phyloP scores from a whole-genome alignment of 768 basidiomycete genomes.

The Pleurotus salmoneostramineus region DNA sequence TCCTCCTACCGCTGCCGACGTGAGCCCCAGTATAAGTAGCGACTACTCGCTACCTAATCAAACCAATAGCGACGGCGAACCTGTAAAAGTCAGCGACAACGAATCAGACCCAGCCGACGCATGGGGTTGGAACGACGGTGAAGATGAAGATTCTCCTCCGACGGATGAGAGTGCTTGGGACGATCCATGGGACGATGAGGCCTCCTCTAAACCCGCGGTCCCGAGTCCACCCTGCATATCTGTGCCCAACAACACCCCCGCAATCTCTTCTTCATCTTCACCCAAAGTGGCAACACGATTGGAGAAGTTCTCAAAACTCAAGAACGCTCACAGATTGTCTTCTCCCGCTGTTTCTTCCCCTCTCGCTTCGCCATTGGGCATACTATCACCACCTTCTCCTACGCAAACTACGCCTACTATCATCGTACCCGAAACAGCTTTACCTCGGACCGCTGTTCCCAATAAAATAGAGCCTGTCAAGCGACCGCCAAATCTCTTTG shows the following conservation, averaged over 20 bases:
- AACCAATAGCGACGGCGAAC: conserved; percentile 11
- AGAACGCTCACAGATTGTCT: conserved; percentile 22
- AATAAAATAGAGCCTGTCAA: conserved; percentile 11
- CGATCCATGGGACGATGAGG: conserved; percentile 63
- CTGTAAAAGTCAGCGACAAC: conserved; percentile 14
- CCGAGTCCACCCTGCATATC: conserved; percentile 20
- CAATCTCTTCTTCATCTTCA: conserved; percentile 19
- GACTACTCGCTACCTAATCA: conserved; percentile 10
- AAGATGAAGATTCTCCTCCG: conserved; percentile 21
- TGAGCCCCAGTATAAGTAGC: conserved; percentile 10
- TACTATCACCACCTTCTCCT: conserved; percentile 13
- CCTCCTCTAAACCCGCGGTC: conserved; percentile 20
- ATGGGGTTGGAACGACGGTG: conserved; percentile 77
- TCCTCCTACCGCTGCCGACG: conserved; percentile 6
- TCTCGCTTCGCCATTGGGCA: not conserved
- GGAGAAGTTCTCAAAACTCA: conserved; percentile 52
- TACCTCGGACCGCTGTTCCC: not conserved
- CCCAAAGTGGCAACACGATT: conserved; percentile 56
- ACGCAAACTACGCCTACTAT: conserved; percentile 16
- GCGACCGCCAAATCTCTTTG: conserved; percentile 21
- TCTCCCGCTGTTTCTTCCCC: conserved; percentile 3
- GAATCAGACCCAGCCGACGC: conserved; percentile 52
- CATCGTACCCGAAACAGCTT: conserved; percentile 14
- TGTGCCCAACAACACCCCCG: conserved; percentile 16
- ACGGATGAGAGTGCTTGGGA: conserved; percentile 44